Percentiles rank a stretch among this genome's conserved stretches.
Evolutionary conservation across 1,284 basidiomycete species (phyloP).

Genomic region (Melampsora americana): DNA sequence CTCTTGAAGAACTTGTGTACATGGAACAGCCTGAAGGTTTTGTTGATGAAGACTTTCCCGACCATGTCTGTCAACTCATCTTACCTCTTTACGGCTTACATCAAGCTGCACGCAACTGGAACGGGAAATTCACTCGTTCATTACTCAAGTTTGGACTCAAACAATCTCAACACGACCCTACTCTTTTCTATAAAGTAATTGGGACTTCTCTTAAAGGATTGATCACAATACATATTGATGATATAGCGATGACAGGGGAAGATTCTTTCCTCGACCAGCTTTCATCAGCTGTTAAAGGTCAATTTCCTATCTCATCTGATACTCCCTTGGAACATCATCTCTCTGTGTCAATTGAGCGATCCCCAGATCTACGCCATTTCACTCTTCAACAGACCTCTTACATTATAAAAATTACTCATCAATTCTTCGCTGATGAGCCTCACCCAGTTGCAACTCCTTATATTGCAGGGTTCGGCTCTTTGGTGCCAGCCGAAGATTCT

Average conservation of each 20-base stretch:
- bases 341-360: neutral
- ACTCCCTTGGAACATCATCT: neutral
- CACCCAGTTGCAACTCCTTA: neutral
- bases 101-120: no score
- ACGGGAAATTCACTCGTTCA: no score
- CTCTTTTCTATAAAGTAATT: no score
- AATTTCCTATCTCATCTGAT: neutral
- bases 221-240: conserved; percentile 4
- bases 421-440: neutral
- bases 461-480: neutral
- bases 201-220: neutral
- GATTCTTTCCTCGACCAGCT: neutral
- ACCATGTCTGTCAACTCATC: no score
- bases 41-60: no score
- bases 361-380: neutral
- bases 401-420: neutral
- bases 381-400: neutral
- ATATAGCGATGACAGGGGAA: neutral
- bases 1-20: no score
- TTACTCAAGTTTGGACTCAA: no score
- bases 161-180: no score
- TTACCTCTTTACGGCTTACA: no score
- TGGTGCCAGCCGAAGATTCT: neutral
- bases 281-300: neutral
- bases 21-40: no score